phyloP scores from a whole-genome alignment of 1,284 basidiomycete species.

The Ceratobasidium sp. region DNA sequence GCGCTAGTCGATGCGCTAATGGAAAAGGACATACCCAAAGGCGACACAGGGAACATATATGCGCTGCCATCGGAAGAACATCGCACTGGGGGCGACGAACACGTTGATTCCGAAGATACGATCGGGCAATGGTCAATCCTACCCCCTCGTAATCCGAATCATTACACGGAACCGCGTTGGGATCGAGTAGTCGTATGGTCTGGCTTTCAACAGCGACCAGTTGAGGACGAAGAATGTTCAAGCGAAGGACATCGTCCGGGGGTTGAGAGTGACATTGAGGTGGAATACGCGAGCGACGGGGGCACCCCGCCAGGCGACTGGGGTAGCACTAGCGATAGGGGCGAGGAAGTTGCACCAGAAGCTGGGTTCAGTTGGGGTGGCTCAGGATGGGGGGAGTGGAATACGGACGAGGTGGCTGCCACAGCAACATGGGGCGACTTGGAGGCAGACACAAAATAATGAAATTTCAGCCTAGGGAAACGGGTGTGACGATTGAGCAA shows the following conservation, averaged over 20 bases:
- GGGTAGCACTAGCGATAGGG: background rate
- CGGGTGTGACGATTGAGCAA: background rate
- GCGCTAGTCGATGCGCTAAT: conserved; percentile 27
- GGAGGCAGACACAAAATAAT: background rate
- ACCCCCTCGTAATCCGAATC: conserved; percentile 24
- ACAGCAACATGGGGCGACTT: conserved; percentile 7
- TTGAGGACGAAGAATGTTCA: background rate
- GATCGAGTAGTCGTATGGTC: conserved; percentile 26
- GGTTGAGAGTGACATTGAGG: conserved; percentile 9
- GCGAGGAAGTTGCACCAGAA: background rate
- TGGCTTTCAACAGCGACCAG: background rate
- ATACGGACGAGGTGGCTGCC: background rate
- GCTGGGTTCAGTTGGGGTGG: conserved; percentile 7
- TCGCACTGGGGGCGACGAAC: background rate
- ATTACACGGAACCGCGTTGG: conserved; percentile 28
- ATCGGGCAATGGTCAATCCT: conserved; percentile 35
- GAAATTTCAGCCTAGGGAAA: background rate
- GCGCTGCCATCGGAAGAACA: background rate
- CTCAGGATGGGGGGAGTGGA: conserved; percentile 15
- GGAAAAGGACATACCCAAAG: conserved; percentile 3
- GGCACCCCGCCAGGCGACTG: background rate
- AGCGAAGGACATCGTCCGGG: background rate
- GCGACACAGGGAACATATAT: background rate
- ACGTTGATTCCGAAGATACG: background rate
- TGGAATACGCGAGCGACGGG: conserved; percentile 15